Base-by-base conservation (phyloP, 2,329 filamentous ascomycete species). In the Trichoderma pleuroti region DNA sequence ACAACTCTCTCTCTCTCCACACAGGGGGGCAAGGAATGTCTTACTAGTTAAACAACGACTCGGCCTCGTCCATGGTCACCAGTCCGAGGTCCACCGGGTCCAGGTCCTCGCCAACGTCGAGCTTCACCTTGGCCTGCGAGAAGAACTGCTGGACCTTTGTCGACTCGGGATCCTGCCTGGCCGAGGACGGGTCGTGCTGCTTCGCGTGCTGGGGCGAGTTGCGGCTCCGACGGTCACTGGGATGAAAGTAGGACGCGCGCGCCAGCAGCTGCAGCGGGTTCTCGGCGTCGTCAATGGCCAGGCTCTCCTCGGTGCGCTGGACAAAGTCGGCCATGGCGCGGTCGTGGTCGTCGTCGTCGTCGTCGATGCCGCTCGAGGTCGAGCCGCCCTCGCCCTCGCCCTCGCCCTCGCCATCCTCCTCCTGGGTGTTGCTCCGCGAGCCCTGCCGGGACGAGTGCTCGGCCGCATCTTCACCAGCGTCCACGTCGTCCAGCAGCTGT, bases 251-350 rank as follows among this genome's bases (percentile, higher is more conserved):
- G 0, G 91, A 93, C 1, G 91, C 91, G 36, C 91, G 86, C 3
- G 91, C 91, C 39, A 93, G 87, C 18, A 93, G 81, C 77, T 93
- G 91, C 6, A 93, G 81, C 0, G 91, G 91, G 72, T 93, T 93
- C 76, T 93, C 91, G 4, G 91, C 91, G 77, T 92, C 91, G 74
- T 93, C 91, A 30, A 92, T 82, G 14, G 88, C 85, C 36, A 91
- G 84, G 62, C 82, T 86, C 68, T 89, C 87, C 46, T 86, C 83
- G 1, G 76, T 77, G 11, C 74, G 73, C 36, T 77, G 78, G 0
- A 76, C 75, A 5, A 79, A 75, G 5, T 77, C 76, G 0, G 78
- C 74, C 73, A 76, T 76, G 4, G 73, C 72, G 12, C 74, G 73
- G 2, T 75, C 74, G 24, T 78, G 78, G 30, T 79, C 78, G 5